phyloP scores from a whole-genome alignment of 257 asterid genomes.

The Fraxinus excelsior region DNA sequence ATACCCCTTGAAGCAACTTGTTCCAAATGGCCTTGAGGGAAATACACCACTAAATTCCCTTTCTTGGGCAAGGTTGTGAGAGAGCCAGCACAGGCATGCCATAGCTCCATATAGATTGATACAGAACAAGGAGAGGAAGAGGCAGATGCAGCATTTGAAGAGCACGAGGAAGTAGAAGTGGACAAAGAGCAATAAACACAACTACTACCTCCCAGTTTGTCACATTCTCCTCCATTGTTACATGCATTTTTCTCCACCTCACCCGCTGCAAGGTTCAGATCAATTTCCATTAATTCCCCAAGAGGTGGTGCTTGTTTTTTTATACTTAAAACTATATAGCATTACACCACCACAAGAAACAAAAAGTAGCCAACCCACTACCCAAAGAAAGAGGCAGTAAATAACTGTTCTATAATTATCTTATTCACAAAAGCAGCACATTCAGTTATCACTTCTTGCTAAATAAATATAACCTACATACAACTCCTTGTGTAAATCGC shows the following conservation, averaged over 20 bases:
- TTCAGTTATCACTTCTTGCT: no score
- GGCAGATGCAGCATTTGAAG: slow-evolving; percentile 63
- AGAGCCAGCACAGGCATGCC: slow-evolving; percentile 99
- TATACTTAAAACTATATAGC: slow-evolving; percentile 15
- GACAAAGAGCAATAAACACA: slow-evolving; percentile 50
- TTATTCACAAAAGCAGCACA: no score
- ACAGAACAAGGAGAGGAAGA: slow-evolving; percentile 30
- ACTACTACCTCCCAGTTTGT: slow-evolving; percentile 39
- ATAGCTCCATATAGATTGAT: slow-evolving; percentile 76
- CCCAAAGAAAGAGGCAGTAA: slow-evolving; percentile 7
- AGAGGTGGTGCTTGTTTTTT: slow-evolving; percentile 17
- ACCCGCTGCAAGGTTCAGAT: slow-evolving; percentile 74
- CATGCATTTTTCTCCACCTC: slow-evolving; percentile 68
- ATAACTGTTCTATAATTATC: no score
- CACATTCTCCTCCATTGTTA: slow-evolving; percentile 65
- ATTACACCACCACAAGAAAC: slow-evolving; percentile 28
- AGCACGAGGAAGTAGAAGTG: slow-evolving; percentile 62
- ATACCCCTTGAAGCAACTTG: slow-evolving; percentile 74
- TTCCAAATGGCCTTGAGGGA: slow-evolving; percentile 96
- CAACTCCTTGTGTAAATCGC: no score
- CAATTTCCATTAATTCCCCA: slow-evolving; percentile 76
- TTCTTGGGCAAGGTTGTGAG: slow-evolving; percentile 84
- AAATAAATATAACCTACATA: no score
- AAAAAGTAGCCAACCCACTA: slow-evolving; percentile 15
- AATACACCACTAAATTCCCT: slow-evolving; percentile 84